Conservation (phyloP, 805 yeast species). For the Wickerhamomyces bovis region DNA sequence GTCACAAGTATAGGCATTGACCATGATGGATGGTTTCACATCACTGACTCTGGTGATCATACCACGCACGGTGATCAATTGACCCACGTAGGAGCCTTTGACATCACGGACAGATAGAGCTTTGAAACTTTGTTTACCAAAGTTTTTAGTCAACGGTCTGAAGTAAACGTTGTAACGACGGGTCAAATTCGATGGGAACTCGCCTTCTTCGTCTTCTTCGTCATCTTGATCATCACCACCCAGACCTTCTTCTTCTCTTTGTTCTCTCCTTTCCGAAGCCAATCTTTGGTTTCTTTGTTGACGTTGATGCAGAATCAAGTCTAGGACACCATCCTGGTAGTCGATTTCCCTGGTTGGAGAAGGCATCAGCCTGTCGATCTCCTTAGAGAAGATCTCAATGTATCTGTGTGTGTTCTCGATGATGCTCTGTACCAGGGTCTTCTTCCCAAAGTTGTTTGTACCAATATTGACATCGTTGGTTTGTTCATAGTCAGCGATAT, state of each 20-base stretch:
- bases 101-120: conserved; percentile 87
- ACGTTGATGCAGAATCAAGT: conserved; percentile 88
- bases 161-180: conserved; percentile 85
- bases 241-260: conserved; percentile 38
- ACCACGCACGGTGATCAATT: conserved; percentile 85
- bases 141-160: conserved; percentile 56
- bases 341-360: conserved; percentile 74
- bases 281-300: conserved; percentile 72
- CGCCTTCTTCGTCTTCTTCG: conserved; percentile 28
- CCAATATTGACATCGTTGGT: conserved; percentile 26
- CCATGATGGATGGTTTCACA: conserved; percentile 87
- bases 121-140: conserved; percentile 30
- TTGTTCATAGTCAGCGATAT: conserved; percentile 65
- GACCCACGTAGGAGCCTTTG: conserved; percentile 77
- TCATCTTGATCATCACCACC: conserved; percentile 23
- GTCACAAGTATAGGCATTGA: conserved; percentile 95
- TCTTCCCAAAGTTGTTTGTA: conserved; percentile 18
- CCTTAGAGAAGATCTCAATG: conserved; percentile 66
- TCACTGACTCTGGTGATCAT: conserved; percentile 94
- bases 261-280: conserved; percentile 61
- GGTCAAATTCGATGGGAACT: conserved; percentile 81
- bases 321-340: conserved; percentile 85
- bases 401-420: conserved; percentile 73
- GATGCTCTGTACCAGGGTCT: conserved; percentile 50
- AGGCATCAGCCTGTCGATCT: conserved; percentile 81